Conservation (phyloP, 2,329 filamentous ascomycete species). For the Xylaria sp. region DNA sequence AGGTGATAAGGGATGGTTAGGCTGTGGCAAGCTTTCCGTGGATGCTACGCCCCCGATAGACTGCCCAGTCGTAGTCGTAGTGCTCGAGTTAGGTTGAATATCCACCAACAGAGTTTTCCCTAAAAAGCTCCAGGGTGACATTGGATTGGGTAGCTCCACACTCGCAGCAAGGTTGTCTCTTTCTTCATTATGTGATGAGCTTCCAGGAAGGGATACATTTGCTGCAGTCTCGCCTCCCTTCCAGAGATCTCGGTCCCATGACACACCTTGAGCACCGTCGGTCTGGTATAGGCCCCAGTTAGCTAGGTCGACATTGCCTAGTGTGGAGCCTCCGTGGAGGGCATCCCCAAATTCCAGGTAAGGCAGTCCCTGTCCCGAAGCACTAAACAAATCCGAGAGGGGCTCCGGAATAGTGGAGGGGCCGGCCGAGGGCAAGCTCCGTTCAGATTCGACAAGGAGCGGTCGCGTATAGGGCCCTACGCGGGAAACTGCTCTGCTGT, state of each 20-base stretch:
- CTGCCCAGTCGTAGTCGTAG: not conserved
- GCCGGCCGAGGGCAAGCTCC: not conserved
- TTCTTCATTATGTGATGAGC: not conserved
- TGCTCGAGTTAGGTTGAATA: not conserved
- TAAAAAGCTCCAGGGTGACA: not conserved
- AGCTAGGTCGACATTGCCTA: not conserved
- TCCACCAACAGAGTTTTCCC: not conserved
- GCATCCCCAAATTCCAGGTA: not conserved
- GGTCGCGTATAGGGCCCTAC: slow-evolving; percentile 27
- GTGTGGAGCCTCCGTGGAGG: not conserved
- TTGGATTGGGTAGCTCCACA: not conserved
- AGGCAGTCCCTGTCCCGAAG: not conserved
- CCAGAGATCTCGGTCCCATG: slow-evolving; percentile 1
- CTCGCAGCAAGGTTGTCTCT: not conserved
- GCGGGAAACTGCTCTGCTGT: slow-evolving; percentile 24
- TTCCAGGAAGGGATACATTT: not conserved
- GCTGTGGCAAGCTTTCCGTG: not conserved
- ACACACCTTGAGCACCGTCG: not conserved
- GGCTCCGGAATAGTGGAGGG: slow-evolving; percentile 1
- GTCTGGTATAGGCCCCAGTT: not conserved
- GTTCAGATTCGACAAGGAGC: not conserved
- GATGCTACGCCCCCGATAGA: not conserved
- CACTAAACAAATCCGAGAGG: not conserved
- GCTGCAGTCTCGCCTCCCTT: not conserved
- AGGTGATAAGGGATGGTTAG: not conserved